These are phyloP conservation scores for Trypanosoma grayi DNA, from an alignment of 208 protist genomes.

Conservation along the genomic window DNA sequence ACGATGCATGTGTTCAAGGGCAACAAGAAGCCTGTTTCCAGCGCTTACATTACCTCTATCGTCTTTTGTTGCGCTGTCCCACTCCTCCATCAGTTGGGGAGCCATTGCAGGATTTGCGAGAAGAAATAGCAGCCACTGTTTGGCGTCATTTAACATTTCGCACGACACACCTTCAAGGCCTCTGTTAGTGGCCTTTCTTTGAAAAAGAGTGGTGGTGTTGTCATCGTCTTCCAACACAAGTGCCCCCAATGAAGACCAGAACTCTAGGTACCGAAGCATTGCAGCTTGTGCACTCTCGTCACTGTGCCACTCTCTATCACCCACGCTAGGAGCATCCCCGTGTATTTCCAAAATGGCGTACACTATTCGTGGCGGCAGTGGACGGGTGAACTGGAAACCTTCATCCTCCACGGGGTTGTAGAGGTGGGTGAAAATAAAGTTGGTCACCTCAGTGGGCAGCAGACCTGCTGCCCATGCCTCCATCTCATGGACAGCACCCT, in stretches of 20 bases:
- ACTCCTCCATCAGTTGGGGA: constrained; percentile 1
- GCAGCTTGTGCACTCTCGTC: background rate
- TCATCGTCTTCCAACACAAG: constrained; percentile 6
- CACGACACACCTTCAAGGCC: background rate
- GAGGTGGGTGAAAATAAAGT: constrained; percentile 15
- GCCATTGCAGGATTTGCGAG: background rate
- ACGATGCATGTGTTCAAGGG: constrained; percentile 8
- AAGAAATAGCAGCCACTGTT: background rate
- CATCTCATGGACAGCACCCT: background rate
- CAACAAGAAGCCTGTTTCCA: background rate
- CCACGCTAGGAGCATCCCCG: background rate
- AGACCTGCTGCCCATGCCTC: background rate
- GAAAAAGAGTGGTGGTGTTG: background rate
- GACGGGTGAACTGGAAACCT: background rate
- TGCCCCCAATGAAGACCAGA: constrained; percentile 15
- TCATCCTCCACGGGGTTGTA: background rate
- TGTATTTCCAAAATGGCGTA: constrained; percentile 7
- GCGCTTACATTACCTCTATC: background rate
- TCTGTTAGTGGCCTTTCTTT: background rate
- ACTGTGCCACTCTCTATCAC: background rate
- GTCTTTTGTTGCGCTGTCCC: background rate
- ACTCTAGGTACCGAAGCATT: constrained; percentile 6
- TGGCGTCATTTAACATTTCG: background rate
- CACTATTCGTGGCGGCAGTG: background rate
- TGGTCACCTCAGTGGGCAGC: constrained; percentile 5